These are phyloP conservation scores for Ceratobasidium sp. DNA, from an alignment of 1,284 basidiomycete species.

Conservation along the genomic window DNA sequence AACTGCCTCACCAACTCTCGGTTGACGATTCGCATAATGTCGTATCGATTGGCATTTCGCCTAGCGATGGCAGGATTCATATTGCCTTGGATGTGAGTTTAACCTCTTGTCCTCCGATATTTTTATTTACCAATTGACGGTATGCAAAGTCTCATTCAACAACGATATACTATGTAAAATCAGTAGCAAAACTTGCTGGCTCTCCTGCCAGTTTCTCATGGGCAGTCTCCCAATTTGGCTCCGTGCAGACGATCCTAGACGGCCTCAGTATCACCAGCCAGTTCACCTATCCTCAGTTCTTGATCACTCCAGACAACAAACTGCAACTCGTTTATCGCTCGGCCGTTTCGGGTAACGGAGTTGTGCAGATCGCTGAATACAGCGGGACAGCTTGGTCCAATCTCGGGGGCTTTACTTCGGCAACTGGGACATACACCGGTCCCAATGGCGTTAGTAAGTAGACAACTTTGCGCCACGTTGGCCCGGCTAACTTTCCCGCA, in stretches of 20 bases:
- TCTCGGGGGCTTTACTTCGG: conserved; percentile 46
- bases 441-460: conserved; percentile 46
- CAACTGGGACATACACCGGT: conserved; percentile 47
- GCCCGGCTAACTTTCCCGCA: neutral
- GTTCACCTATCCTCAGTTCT: conserved; percentile 49
- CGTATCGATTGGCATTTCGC: conserved; percentile 48
- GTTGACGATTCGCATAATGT: conserved; percentile 48
- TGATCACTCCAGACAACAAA: conserved; percentile 47
- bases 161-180: conserved; percentile 45
- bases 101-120: neutral
- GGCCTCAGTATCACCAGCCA: conserved; percentile 45
- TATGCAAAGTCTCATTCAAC: conserved; percentile 30
- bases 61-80: conserved; percentile 48
- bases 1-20: conserved; percentile 47
- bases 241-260: conserved; percentile 43
- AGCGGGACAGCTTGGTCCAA: conserved; percentile 46
- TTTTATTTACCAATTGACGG: neutral
- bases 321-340: conserved; percentile 47
- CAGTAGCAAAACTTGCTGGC: conserved; percentile 43
- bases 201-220: conserved; percentile 42
- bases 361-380: conserved; percentile 42
- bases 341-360: conserved; percentile 45
- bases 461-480: neutral
- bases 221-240: conserved; percentile 44
- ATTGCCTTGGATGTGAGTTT: conserved; percentile 47